Evolutionary conservation across 345 rosid genomes (phyloP), one percentile per base, ranked within the genome.

Genomic region (Schrenkiella parvula): DNA sequence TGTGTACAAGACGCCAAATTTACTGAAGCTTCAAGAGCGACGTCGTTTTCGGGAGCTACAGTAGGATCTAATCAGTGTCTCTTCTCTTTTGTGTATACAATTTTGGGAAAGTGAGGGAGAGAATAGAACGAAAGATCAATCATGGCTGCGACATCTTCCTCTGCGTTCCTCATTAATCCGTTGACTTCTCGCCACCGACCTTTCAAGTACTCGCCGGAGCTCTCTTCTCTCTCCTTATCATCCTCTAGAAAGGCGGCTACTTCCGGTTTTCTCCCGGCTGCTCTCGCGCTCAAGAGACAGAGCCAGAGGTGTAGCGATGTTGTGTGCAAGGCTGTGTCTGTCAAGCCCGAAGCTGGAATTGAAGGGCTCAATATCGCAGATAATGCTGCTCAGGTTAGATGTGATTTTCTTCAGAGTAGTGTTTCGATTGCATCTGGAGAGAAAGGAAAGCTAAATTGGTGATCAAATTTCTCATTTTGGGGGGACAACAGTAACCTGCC

Each of bases 331-430:
- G 90, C 96, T 23, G 93, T 87, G 4, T 86, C 81, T 72, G 77
- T 85, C 17, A 68, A 68, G 66, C 71, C 75, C 0, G 80, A 70
- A 56, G 62, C 80, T 76, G 80, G 76, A 6, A 46, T 56, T 64
- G 91, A 86, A 63, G 84, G 86, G 4, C 97, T 90, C 73, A 90
- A 93, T 84, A 85, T 93, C 78, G 98, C 98, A 11, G 93, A 87
- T 0, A 86, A 88, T 78, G 98, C 92, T 9, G 77, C 96, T 72
- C 93, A 90, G 93, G 98, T 84, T n/a, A 47, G 22, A 46, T 64
- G 44, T 29, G 14, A 28, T 43, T 18, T 8, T 38, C 29, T 21
- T 37, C 31, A 13, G 32, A 35, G 15, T 34, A 12, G 23, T 71
- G 32, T 52, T 39, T 51, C 1, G 18, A 50, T 71, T 50, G 51